Evolutionary conservation across 805 yeast species (phyloP).

Genomic region (Candida maltosa): DNA sequence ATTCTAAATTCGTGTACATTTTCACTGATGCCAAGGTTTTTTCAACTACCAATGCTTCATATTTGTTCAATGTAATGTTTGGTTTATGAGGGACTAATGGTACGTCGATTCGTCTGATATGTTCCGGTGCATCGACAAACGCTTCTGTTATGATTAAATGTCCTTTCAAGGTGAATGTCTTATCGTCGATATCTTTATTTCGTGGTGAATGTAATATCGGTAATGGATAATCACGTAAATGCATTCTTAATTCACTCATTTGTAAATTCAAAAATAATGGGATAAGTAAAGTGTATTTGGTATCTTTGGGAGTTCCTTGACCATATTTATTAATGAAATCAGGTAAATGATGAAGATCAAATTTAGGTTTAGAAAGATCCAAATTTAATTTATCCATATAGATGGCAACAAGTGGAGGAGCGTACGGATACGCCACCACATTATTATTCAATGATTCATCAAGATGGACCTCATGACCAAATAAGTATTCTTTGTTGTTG

Average conservation of each 20-base stretch:
- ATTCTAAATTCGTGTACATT: slow-evolving; percentile 57
- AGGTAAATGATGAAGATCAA: slow-evolving; percentile 40
- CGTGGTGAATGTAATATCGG: slow-evolving; percentile 76
- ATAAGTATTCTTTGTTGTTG: slow-evolving; percentile 28
- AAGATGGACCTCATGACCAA: slow-evolving; percentile 29
- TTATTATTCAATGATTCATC: slow-evolving; percentile 16
- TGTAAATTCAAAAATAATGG: slow-evolving; percentile 60
- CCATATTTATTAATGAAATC: slow-evolving; percentile 71
- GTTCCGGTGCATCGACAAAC: slow-evolving; percentile 45
- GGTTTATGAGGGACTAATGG: slow-evolving; percentile 35
- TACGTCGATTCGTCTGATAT: slow-evolving; percentile 57
- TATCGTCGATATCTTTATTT: slow-evolving; percentile 18
- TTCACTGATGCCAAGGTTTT: slow-evolving; percentile 77
- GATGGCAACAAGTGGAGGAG: slow-evolving; percentile 34
- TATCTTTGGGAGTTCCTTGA: slow-evolving; percentile 75
- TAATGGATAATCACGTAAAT: slow-evolving; percentile 80
- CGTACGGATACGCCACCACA: slow-evolving; percentile 27
- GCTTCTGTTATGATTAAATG: slow-evolving; percentile 70
- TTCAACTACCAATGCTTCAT: slow-evolving; percentile 61
- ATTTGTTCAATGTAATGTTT: slow-evolving; percentile 15
- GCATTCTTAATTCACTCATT: slow-evolving; percentile 62
- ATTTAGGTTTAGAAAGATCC: slow-evolving; percentile 22
- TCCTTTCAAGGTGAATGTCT: slow-evolving; percentile 45
- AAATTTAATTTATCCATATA: slow-evolving; percentile 25
- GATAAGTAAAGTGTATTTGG: slow-evolving; percentile 61